Percentiles rank a stretch among this genome's conserved stretches.
These are phyloP conservation scores for Neoarthrinium moseri DNA, from an alignment of 2,329 filamentous ascomycete species.

Conservation along the genomic window DNA sequence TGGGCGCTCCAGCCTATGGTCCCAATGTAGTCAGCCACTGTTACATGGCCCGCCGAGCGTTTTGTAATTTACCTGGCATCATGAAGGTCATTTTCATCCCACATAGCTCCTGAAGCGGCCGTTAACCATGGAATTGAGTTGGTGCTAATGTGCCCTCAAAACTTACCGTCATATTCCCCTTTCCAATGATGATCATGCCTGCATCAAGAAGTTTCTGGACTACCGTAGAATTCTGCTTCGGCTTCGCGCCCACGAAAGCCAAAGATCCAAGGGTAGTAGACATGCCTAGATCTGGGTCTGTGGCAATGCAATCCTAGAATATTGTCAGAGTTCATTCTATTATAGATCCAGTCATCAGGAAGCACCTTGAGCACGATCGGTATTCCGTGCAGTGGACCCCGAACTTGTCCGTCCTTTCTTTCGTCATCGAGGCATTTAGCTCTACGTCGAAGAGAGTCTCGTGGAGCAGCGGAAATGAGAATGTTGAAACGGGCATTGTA, in stretches of 20 bases:
- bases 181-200: conserved; percentile 23
- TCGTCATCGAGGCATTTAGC: conserved; percentile 6
- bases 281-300: conserved; percentile 15
- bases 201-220: conserved; percentile 15
- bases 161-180: conserved; percentile 23
- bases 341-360: not conserved
- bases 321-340: not conserved
- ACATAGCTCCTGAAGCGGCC: conserved; percentile 5
- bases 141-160: not conserved
- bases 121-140: not conserved
- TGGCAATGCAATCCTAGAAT: conserved; percentile 17
- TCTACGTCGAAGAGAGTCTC: not conserved
- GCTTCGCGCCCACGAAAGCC: conserved; percentile 11
- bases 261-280: conserved; percentile 15
- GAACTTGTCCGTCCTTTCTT: not conserved
- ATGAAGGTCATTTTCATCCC: conserved; percentile 13
- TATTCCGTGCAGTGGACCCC: conserved; percentile 12
- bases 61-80: not conserved
- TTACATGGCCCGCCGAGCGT: not conserved
- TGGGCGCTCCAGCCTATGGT: not conserved
- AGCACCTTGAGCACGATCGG: conserved; percentile 6
- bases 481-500: conserved; percentile 7
- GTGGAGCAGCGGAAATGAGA: conserved; percentile 4
- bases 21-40: not conserved
- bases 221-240: conserved; percentile 4